Base-by-base conservation (phyloP, 208 protist genomes). In the Crithidia fasciculata region DNA sequence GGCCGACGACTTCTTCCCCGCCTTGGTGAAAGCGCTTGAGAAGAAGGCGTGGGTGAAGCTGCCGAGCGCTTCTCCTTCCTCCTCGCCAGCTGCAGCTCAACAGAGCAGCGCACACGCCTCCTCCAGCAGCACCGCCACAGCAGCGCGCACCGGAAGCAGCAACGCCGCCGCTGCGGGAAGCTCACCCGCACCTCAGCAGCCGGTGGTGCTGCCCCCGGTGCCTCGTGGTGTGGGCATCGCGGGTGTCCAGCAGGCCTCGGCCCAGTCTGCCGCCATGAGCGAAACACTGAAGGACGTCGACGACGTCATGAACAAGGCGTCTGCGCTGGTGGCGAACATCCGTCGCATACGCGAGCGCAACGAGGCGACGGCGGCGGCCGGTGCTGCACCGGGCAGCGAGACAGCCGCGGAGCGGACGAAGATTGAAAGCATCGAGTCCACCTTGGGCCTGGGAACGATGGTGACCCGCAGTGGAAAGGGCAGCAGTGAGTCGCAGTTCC, bases 341-440 rank as follows among this genome's bases (percentile, higher is more conserved):
- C 75, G 80, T 28, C 72, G 77, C 39, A 63, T 96, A 41, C 83
- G 84, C 16, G 78, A 92, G 72, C 84, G 82, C 47, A 79, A 73
- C 61, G 74, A 74, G 53, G 74, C 82, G 41, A 58, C 73, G 8
- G 78, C 64, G 9, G 65, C 69, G 3, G 70, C 64, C 9, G 80
- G 80, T 8, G 70, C 56, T 45, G 65, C 69, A 12, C 16, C 77
- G 0, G 78, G 69, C 9, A 78, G 62, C n/a, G 78, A 76, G 18
- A 77, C 64, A 5, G 78, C 66, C 0, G 75, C 64, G 13, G 87
- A 92, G 52, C 54, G 62, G 13, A 82, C 55, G 2, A 79, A 80
- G 43, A 85, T 96, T 63, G 87, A 96, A 55, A 94, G 91, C 69
- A 94, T 96, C 67, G 91, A 96, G 75, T 84, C 87, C 8, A 96